Evolutionary conservation across 2,329 filamentous ascomycete genomes (phyloP).

Genomic region (Ophiostoma himal-ulmi): DNA sequence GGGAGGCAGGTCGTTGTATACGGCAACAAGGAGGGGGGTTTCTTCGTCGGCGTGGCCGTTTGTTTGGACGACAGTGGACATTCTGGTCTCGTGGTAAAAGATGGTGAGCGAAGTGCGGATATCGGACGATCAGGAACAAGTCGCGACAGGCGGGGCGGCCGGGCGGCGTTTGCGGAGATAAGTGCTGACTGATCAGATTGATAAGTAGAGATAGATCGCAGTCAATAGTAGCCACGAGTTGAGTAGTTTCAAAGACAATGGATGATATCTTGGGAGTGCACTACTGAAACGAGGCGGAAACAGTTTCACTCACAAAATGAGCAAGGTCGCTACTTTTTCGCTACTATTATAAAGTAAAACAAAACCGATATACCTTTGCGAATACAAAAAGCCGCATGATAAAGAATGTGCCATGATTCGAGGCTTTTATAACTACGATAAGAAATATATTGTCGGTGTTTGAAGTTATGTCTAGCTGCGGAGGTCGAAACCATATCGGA

Average conservation of each 20-base stretch:
- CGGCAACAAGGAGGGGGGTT: conserved; percentile 24
- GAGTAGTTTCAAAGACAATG: no score
- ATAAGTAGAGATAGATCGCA: background rate
- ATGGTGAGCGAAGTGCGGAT: background rate
- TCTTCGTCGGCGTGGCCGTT: conserved; percentile 23
- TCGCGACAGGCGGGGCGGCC: background rate
- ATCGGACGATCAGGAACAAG: background rate
- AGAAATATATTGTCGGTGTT: background rate
- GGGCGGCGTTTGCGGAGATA: background rate
- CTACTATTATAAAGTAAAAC: no score
- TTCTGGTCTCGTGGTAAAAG: conserved; percentile 5
- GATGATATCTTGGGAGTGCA: background rate
- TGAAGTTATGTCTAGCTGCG: no score
- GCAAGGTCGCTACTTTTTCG: no score
- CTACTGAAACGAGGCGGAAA: background rate
- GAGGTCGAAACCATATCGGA: no score
- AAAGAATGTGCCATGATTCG: background rate
- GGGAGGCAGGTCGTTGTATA: conserved; percentile 15
- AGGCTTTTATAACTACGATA: background rate
- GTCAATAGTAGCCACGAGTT: no score
- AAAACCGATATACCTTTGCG: no score
- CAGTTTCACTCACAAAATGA: background rate
- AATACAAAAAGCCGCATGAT: background rate
- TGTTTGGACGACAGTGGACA: conserved; percentile 22
- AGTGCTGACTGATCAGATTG: background rate